Base-by-base conservation (phyloP, 2,329 filamentous ascomycete genomes). In the Harringtonia lauricola region DNA sequence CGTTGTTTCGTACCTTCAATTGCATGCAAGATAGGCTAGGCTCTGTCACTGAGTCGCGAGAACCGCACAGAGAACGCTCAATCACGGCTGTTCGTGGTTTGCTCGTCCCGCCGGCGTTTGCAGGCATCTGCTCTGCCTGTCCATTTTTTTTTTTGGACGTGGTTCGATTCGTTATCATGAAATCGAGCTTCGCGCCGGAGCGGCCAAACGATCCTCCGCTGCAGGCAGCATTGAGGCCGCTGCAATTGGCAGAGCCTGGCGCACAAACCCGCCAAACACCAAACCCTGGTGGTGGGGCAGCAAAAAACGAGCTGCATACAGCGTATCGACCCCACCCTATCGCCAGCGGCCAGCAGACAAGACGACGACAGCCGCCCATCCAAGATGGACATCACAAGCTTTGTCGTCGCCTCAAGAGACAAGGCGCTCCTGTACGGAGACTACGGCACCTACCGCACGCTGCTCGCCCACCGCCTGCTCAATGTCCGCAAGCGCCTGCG, bases 301-400 rank as follows among this genome's bases (percentile, higher is more conserved):
- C 21, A 24, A 39, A 39, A 36, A 44, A 39, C 22, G 4, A 30
- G 24, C 13, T 9, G 19, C 36, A 26, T 29, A 13, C 30, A 13
- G 15, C 30, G 15, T 17, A 33, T 8, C 18, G 28, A 43, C 41
- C 41, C 41, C 41, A 43, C 36, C 39, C 31, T 15, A 26, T 10
- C 6, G 24, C 24, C 7, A 26, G 24, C 6, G 13, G 33, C 3
- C 36, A 37, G 12, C 36, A 15, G 15, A 29, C 37, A 15, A 28
- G 14, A 14, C 24, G 22, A 29, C 24, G 24, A 26, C 24, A 12
- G 21, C 35, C 18, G 24, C 24, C 10, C 24, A 6, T 26, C 24
- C 24, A 33, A 13, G 7, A 95, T 96, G 90, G 86, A 95, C 51
- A 86, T 96, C 63, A 96, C 92, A 45, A 78, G 78, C 53, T 89